These are phyloP conservation scores for Boletus semigastroideus DNA, from an alignment of 1,284 basidiomycete genomes.

Conservation along the genomic window DNA sequence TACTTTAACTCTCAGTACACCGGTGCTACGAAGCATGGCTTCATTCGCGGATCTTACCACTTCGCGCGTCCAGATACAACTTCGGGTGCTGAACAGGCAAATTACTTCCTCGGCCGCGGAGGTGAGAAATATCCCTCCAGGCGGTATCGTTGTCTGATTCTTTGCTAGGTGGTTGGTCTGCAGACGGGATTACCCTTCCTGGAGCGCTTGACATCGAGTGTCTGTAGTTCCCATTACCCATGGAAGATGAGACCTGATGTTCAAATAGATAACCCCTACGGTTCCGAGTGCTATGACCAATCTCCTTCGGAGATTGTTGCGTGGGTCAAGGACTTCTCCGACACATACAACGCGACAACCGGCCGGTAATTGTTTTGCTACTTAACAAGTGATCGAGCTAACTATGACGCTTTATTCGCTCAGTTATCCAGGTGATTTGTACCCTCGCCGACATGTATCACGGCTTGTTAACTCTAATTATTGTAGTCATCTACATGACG, in stretches of 20 bases:
- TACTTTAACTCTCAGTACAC: slow-evolving; percentile 45
- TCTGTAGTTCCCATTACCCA: slow-evolving; percentile 25
- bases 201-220: slow-evolving; percentile 65
- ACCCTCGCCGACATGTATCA: background rate
- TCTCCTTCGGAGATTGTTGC: slow-evolving; percentile 53
- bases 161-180: slow-evolving; percentile 50
- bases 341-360: slow-evolving; percentile 58
- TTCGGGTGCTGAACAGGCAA: slow-evolving; percentile 45
- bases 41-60: slow-evolving; percentile 43
- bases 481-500: slow-evolving; percentile 56
- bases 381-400: background rate
- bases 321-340: slow-evolving; percentile 63
- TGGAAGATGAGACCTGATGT: background rate
- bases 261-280: slow-evolving; percentile 46
- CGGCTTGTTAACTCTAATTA: background rate
- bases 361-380: slow-evolving; percentile 36
- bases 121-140: slow-evolving; percentile 35
- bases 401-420: background rate
- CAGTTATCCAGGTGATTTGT: slow-evolving; percentile 34
- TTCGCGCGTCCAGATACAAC: slow-evolving; percentile 48
- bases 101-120: slow-evolving; percentile 58
- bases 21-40: slow-evolving; percentile 45
- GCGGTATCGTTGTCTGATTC: background rate
- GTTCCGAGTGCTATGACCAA: slow-evolving; percentile 56
- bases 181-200: slow-evolving; percentile 61